A percentile compares a stretch with the other conserved stretches of the same genome.
These are phyloP conservation scores for Leccinum obscurum DNA, from an alignment of 768 basidiomycete genomes.

Conservation along the genomic window DNA sequence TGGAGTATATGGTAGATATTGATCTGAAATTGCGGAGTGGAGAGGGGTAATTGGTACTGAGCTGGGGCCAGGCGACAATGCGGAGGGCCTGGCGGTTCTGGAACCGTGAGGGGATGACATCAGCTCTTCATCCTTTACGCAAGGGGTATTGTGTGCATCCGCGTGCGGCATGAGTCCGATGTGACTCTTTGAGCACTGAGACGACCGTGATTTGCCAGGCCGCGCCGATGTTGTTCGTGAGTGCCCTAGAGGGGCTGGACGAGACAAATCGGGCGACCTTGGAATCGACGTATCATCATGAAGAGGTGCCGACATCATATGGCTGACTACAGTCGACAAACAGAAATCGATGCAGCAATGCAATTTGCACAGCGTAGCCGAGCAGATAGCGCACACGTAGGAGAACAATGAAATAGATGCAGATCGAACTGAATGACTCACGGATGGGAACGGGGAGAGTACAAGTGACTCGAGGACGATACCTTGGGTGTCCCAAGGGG, in stretches of 20 bases:
- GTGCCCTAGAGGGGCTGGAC: conserved; percentile 28
- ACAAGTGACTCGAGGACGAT: conserved; percentile 26
- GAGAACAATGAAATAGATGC: conserved; percentile 28
- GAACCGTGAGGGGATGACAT: conserved; percentile 39
- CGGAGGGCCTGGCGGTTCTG: conserved; percentile 54
- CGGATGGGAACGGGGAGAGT: conserved; percentile 18
- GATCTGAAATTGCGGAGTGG: conserved; percentile 51
- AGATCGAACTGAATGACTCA: conserved; percentile 31
- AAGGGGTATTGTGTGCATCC: conserved; percentile 27
- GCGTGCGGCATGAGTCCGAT: conserved; percentile 17
- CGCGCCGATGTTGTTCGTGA: conserved; percentile 34
- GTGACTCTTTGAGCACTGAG: conserved; percentile 27
- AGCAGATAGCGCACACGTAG: conserved; percentile 30
- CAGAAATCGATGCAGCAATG: conserved; percentile 26
- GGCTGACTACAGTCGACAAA: conserved; percentile 30
- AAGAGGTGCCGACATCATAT: conserved; percentile 13
- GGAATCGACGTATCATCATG: conserved; percentile 21
- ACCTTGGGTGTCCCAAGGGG: conserved; percentile 18
- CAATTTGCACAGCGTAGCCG: conserved; percentile 22
- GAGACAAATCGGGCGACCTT: conserved; percentile 35
- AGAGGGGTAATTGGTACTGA: conserved; percentile 24
- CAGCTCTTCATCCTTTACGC: conserved; percentile 48
- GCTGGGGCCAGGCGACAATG: conserved; percentile 47
- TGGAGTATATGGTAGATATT: conserved; percentile 34
- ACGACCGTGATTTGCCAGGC: conserved; percentile 20